Conservation (phyloP, 2,329 filamentous ascomycete species). For the Trichoderma brevicompactum region DNA sequence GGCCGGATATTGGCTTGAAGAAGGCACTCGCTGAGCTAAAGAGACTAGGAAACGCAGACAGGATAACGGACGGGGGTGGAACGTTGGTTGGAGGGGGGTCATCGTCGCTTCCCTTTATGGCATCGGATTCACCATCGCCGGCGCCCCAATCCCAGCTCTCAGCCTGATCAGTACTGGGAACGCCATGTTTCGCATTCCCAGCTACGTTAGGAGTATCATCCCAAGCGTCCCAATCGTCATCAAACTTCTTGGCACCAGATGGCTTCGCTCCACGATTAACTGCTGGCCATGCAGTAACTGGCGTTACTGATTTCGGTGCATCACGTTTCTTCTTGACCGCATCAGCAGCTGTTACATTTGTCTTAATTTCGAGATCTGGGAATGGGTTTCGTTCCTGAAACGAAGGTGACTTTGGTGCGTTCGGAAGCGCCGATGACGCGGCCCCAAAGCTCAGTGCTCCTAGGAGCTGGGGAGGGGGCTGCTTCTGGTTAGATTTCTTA, state of each 20-base stretch:
- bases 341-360: constrained; percentile 46
- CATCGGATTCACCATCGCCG: constrained; percentile 41
- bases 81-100: constrained; percentile 77
- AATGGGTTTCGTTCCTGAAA: constrained; percentile 60
- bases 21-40: constrained; percentile 69
- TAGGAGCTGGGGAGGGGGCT: constrained; percentile 41
- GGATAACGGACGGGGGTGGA: constrained; percentile 81
- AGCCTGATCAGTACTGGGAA: constrained; percentile 31
- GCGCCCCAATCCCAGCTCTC: constrained; percentile 58
- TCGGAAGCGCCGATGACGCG: constrained; percentile 44
- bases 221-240: constrained; percentile 58
- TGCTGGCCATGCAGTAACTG: constrained; percentile 53
- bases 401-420: constrained; percentile 56
- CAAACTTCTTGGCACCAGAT: constrained; percentile 39
- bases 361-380: constrained; percentile 53
- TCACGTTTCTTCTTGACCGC: constrained; percentile 39
- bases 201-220: constrained; percentile 47
- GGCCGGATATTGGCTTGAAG: constrained; percentile 66
- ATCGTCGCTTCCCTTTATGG: constrained; percentile 37
- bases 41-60: constrained; percentile 75
- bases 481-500: constrained; percentile 32
- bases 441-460: constrained; percentile 39
- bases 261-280: constrained; percentile 27
- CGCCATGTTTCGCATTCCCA: constrained; percentile 32
- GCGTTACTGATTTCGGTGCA: constrained; percentile 34